phyloP scores from a whole-genome alignment of 2,329 filamentous ascomycete genomes.

The Sporothrix luriei region DNA sequence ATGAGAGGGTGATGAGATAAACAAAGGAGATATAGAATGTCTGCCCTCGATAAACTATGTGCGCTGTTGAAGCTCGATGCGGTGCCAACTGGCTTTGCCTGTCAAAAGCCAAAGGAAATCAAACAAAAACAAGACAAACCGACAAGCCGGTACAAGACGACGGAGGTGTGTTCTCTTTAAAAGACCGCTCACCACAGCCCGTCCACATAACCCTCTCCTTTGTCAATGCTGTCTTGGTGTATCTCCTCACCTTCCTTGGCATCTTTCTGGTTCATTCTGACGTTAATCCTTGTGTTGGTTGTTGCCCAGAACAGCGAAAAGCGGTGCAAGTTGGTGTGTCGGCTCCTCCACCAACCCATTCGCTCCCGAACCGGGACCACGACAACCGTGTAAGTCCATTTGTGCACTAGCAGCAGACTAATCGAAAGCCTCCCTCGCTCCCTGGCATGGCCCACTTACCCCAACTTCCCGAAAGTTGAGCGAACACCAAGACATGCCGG shows the following conservation, averaged over 20 bases:
- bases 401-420: background rate
- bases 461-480: background rate
- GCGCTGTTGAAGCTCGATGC: constrained; percentile 21
- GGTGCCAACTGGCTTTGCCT: background rate
- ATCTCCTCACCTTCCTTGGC: background rate
- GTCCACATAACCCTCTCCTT: background rate
- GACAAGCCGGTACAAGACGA: background rate
- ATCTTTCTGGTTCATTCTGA: background rate
- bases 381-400: constrained; percentile 19
- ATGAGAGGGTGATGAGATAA: background rate
- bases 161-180: background rate
- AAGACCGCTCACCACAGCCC: background rate
- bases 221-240: background rate
- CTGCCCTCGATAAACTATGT: background rate
- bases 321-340: background rate
- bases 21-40: background rate
- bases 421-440: background rate
- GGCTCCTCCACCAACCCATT: background rate
- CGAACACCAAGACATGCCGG: background rate
- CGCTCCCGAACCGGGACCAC: constrained; percentile 17
- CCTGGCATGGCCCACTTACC: background rate
- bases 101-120: background rate
- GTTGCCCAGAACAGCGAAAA: background rate
- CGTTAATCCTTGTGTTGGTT: background rate
- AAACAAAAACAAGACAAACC: background rate